Conservation (phyloP, 1,139 yeast species). For the Saccharomyces uvarum region DNA sequence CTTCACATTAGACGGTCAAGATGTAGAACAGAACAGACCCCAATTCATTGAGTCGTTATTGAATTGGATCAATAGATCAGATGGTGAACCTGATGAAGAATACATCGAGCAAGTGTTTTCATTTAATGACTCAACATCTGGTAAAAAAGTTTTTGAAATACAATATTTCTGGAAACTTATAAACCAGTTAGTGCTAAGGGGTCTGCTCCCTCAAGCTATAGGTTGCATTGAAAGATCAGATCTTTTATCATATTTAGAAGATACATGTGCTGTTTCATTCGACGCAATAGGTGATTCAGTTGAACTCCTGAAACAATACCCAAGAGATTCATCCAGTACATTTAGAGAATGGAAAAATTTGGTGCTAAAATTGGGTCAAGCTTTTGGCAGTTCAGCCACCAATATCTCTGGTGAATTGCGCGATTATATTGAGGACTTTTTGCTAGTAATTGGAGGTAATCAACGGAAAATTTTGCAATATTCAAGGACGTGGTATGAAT, state of each 20-base stretch:
- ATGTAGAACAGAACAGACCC: slow-evolving; percentile 36
- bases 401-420: slow-evolving; percentile 22
- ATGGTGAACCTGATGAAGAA: slow-evolving; percentile 48
- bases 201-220: slow-evolving; percentile 50
- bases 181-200: slow-evolving; percentile 53
- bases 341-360: slow-evolving; percentile 36
- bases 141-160: slow-evolving; percentile 44
- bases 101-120: slow-evolving; percentile 32
- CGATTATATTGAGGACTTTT: slow-evolving; percentile 23
- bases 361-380: slow-evolving; percentile 24
- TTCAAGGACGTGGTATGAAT: slow-evolving; percentile 59
- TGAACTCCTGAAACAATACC: slow-evolving; percentile 32
- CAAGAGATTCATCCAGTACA: slow-evolving; percentile 25
- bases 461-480: slow-evolving; percentile 23
- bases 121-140: slow-evolving; percentile 1
- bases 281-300: slow-evolving; percentile 44
- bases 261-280: slow-evolving; percentile 19
- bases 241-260: slow-evolving; percentile 14
- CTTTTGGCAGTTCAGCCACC: slow-evolving; percentile 21
- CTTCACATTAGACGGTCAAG: slow-evolving; percentile 40
- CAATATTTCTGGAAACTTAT: slow-evolving; percentile 60
- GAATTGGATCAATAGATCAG: slow-evolving; percentile 63
- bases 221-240: slow-evolving; percentile 39
- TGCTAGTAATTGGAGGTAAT: slow-evolving; percentile 25
- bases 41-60: slow-evolving; percentile 30